phyloP scores from a whole-genome alignment of 2,329 filamentous ascomycete genomes.

The Epichloe gansuensis region DNA sequence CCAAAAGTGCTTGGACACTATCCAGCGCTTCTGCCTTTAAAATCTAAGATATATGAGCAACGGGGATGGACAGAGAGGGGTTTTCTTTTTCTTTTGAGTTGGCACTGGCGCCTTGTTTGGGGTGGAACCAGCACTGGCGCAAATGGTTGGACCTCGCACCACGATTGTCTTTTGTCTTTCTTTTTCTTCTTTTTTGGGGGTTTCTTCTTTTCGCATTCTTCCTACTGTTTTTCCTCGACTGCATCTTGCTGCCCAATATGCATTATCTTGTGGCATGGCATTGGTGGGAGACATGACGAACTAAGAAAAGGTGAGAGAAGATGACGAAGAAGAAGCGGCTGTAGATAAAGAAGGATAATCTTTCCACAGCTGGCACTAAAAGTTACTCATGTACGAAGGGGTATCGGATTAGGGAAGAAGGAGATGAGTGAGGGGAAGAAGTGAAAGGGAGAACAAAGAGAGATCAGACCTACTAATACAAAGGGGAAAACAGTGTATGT shows the following conservation, averaged over 20 bases:
- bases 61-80: slow-evolving; percentile 13
- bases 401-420: neutral
- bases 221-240: slow-evolving; percentile 7
- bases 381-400: neutral
- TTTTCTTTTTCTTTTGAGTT: slow-evolving; percentile 13
- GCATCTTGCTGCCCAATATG: slow-evolving; percentile 10
- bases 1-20: neutral
- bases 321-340: neutral
- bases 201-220: slow-evolving; percentile 3
- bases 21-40: neutral
- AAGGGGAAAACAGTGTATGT: neutral
- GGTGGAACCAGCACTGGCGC: slow-evolving; percentile 11
- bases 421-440: neutral
- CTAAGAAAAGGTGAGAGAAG: neutral
- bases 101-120: slow-evolving; percentile 20
- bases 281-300: neutral
- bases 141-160: slow-evolving; percentile 10
- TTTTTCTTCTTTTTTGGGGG: slow-evolving; percentile 2
- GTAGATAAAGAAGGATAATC: neutral
- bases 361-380: neutral
- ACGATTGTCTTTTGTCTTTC: slow-evolving; percentile 1
- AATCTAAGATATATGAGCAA: neutral
- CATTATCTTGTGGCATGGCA: slow-evolving; percentile 7
- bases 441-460: neutral
- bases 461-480: neutral